phyloP scores from a whole-genome alignment of 139 green algal species.

The Picochlorum sp. region DNA sequence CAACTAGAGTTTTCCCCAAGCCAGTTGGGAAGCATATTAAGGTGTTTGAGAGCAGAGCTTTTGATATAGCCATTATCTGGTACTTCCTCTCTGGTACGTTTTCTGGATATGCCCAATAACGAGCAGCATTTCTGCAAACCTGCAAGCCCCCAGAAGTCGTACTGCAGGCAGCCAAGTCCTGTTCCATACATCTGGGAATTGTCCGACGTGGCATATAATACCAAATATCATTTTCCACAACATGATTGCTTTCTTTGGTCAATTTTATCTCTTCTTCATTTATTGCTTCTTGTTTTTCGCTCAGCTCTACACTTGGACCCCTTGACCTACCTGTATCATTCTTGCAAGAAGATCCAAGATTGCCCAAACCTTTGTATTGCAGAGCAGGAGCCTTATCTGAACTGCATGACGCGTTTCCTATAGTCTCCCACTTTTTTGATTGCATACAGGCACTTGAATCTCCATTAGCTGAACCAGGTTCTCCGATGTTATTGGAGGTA shows the following conservation, averaged over 20 bases:
- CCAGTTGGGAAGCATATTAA: slow-evolving; percentile 91
- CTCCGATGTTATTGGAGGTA: too few relatives aligned
- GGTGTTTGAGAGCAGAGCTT: slow-evolving; percentile 78
- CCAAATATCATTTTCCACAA: background rate
- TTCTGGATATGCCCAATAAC: slow-evolving; percentile 65
- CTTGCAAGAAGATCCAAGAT: too few relatives aligned
- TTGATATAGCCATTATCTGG: slow-evolving; percentile 51
- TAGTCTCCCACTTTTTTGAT: too few relatives aligned
- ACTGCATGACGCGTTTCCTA: too few relatives aligned
- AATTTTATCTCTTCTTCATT: too few relatives aligned
- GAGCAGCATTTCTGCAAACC: slow-evolving; percentile 11
- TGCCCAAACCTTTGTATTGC: too few relatives aligned
- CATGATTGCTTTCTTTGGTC: background rate
- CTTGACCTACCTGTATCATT: too few relatives aligned
- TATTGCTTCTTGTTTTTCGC: too few relatives aligned
- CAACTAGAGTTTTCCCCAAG: slow-evolving; percentile 94
- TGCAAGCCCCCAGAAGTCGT: background rate
- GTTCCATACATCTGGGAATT: background rate
- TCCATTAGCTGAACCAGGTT: too few relatives aligned
- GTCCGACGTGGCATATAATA: background rate
- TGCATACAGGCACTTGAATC: too few relatives aligned
- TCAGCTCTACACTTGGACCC: too few relatives aligned
- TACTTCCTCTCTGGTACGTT: slow-evolving; percentile 48
- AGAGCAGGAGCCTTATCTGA: too few relatives aligned
- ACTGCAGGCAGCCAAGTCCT: background rate